Evolutionary conservation across 176 grass and related monocot genomes (phyloP).

Genomic region (Metroxylon sagu): DNA sequence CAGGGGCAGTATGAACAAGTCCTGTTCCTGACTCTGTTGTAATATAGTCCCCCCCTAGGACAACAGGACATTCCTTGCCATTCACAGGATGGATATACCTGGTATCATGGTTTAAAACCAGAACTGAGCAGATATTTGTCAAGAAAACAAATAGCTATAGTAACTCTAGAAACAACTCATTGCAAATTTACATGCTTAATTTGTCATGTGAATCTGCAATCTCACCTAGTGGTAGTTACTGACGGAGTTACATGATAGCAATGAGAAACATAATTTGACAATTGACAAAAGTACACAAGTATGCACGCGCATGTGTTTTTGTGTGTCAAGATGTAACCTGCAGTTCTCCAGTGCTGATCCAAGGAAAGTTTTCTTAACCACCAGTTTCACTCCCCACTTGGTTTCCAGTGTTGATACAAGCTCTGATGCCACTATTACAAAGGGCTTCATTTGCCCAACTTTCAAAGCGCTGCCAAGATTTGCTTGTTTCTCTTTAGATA

Average conservation of each 20-base stretch:
- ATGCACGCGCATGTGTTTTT: too few relatives aligned
- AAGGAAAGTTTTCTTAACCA: conserved; percentile 54
- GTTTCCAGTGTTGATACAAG: conserved; percentile 76
- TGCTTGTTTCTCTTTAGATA: conserved; percentile 35
- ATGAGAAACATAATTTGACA: conserved; percentile 11
- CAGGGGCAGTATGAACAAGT: conserved; percentile 97
- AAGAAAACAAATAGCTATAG: too few relatives aligned
- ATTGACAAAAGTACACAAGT: not conserved
- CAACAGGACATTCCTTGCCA: conserved; percentile 75
- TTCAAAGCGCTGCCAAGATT: conserved; percentile 65
- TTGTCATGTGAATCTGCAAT: not conserved
- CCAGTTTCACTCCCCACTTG: conserved; percentile 76
- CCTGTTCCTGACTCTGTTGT: conserved; percentile 95
- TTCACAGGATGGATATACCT: conserved; percentile 86
- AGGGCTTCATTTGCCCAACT: conserved; percentile 37
- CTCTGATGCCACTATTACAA: conserved; percentile 68
- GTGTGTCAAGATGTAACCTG: conserved; percentile 33
- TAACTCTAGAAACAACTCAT: too few relatives aligned
- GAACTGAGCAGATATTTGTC: too few relatives aligned
- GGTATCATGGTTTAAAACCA: conserved; percentile 2
- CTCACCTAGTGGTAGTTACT: too few relatives aligned
- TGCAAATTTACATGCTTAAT: not conserved
- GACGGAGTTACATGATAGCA: not conserved
- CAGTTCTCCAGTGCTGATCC: conserved; percentile 81
- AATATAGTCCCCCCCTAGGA: conserved; percentile 94